These are phyloP conservation scores for Cercospora sp. DNA, from an alignment of 2,329 filamentous ascomycete species.

Conservation along the genomic window DNA sequence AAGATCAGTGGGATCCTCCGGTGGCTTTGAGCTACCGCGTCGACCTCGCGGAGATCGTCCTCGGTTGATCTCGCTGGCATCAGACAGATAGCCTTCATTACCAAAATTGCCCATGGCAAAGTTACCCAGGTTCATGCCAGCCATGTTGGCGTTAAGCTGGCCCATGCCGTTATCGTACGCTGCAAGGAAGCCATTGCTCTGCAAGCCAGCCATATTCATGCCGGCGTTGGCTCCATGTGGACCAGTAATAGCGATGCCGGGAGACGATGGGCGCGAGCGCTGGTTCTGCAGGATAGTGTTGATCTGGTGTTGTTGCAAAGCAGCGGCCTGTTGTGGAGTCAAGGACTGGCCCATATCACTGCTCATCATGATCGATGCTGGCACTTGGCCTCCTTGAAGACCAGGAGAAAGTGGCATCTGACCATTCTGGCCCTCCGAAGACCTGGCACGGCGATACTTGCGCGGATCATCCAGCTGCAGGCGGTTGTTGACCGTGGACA, in stretches of 20 bases:
- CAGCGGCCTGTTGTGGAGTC: conserved; percentile 57
- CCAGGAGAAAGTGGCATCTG: conserved; percentile 63
- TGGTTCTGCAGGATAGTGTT: conserved; percentile 76
- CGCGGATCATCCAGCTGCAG: conserved; percentile 95
- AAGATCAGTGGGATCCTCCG: conserved; percentile 93
- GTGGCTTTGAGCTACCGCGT: conserved; percentile 92
- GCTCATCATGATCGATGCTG: conserved; percentile 77
- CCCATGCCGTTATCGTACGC: conserved; percentile 69
- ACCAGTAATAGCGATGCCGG: conserved; percentile 77
- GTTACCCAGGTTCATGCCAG: conserved; percentile 61
- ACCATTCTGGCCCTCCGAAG: conserved; percentile 57
- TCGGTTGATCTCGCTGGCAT: conserved; percentile 86
- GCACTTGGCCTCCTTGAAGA: conserved; percentile 41
- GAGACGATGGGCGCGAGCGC: conserved; percentile 85
- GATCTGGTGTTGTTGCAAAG: conserved; percentile 66
- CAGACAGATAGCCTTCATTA: conserved; percentile 85
- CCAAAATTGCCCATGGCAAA: conserved; percentile 65
- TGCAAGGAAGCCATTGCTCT: conserved; percentile 90
- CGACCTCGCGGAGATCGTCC: conserved; percentile 90
- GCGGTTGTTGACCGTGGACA: conserved; percentile 97
- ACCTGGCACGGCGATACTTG: conserved; percentile 89
- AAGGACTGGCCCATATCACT: conserved; percentile 89
- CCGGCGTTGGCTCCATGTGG: conserved; percentile 52
- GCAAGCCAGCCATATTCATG: conserved; percentile 61
- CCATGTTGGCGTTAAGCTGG: conserved; percentile 67